Evolutionary conservation across 768 basidiomycete genomes (phyloP).

Genomic region (Boletus rubescentipes): DNA sequence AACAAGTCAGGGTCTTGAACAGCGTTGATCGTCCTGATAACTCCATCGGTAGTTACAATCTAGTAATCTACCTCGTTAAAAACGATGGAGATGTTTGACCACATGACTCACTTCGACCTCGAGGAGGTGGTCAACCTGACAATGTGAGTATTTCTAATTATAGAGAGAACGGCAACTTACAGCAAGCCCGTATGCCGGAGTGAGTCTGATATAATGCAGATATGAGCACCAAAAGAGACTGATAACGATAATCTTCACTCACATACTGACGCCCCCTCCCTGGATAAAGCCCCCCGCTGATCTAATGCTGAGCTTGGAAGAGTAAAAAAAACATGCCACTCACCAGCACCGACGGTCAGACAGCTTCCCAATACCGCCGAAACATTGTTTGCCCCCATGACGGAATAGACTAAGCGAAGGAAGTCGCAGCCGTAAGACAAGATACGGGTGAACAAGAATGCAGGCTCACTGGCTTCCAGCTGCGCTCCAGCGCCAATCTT

Average conservation of each 20-base stretch:
- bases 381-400: slow-evolving; percentile 9
- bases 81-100: not conserved
- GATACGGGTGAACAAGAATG: not conserved
- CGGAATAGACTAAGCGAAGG: slow-evolving; percentile 7
- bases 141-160: not conserved
- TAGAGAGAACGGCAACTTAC: not conserved
- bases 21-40: slow-evolving; percentile 38
- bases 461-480: slow-evolving; percentile 6
- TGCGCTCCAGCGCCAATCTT: slow-evolving; percentile 18
- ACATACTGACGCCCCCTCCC: slow-evolving; percentile 46
- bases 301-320: not conserved
- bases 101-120: slow-evolving; percentile 32
- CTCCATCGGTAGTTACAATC: slow-evolving; percentile 43
- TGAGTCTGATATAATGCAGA: not conserved
- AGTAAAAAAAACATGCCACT: not conserved
- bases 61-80: not conserved
- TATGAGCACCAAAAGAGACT: not conserved
- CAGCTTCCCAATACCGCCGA: slow-evolving; percentile 18
- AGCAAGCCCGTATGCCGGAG: slow-evolving; percentile 19
- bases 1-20: slow-evolving; percentile 46
- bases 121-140: slow-evolving; percentile 46
- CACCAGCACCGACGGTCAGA: slow-evolving; percentile 20
- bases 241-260: too few relatives aligned
- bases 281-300: slow-evolving; percentile 43
- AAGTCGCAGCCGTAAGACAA: not conserved